Conservation (phyloP, 495 filamentous ascomycete species). For the Trichoderma reesei region DNA sequence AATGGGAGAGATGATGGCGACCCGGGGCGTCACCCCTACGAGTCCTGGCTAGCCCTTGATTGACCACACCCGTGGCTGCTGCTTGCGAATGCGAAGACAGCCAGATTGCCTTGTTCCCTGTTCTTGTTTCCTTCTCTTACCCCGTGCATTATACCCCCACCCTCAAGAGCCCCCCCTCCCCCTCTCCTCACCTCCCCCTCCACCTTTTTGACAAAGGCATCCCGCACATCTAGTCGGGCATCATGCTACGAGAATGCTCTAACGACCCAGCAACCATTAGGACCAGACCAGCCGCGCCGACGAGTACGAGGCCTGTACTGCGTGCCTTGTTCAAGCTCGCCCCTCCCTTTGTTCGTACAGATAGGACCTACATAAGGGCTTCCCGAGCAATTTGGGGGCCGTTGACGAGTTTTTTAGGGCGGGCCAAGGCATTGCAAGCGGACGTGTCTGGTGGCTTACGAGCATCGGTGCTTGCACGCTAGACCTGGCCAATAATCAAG, state of each 20-base stretch:
- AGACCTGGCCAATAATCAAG: background rate
- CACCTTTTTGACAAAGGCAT: background rate
- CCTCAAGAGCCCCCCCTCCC: too few species aligned
- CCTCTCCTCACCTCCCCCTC: background rate
- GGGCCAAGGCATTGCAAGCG: background rate
- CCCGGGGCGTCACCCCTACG: too few species aligned
- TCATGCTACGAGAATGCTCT: background rate
- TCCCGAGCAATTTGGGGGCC: conserved; percentile 2
- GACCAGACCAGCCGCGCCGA: too few species aligned
- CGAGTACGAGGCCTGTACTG: too few species aligned
- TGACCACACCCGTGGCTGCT: too few species aligned
- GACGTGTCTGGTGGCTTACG: background rate
- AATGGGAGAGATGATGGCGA: too few species aligned
- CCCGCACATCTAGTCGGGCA: background rate
- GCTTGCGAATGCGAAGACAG: background rate
- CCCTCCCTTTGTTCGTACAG: background rate
- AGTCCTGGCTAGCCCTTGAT: too few species aligned
- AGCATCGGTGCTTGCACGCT: too few species aligned
- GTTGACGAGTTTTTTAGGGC: background rate
- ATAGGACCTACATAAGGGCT: background rate
- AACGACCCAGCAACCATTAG: background rate
- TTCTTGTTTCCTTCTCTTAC: background rate
- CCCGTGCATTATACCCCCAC: background rate
- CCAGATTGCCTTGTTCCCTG: background rate
- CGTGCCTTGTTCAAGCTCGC: background rate